Base-by-base conservation (phyloP, 345 rosid species). In the Acer campestre region DNA sequence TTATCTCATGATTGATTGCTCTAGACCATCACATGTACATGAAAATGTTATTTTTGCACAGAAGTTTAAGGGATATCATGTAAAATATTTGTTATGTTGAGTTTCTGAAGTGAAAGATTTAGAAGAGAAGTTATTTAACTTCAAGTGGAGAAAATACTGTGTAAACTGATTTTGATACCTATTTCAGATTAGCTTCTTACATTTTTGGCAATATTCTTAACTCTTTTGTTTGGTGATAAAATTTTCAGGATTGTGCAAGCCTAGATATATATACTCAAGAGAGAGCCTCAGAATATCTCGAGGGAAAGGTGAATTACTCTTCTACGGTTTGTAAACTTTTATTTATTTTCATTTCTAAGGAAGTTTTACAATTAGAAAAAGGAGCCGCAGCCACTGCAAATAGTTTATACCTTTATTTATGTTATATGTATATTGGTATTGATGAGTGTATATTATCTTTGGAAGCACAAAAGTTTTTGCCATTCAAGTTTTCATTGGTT, bases 271-370 rank as follows among this genome's bases (percentile, higher is more conserved):
- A 79, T 79, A 90, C 97, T 17, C 89, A 76, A 64, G 78, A 80
- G 74, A 85, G 91, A 83, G 99, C 99, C 56, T 81, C 92, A 84
- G 92, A 86, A 31, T 88, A 82, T 81, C 98, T 95, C 31, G 97
- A 93, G 82, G 79, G 84, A 68, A 87, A 88, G 96, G 99, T 95
- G 61, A 73, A 59, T 27, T 77, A 8, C 79, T 81, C 58, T 72
- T 62, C 10, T 59, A 46, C 35, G 13, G 31, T 25, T 66, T 17
- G 6, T 61, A 7, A 31, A 49, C 3, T 71, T 62, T 42, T 4
- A n/a, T 14, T 51, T 16, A 46, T 17, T 65, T 74, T n/a, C 59
- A 22, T 68, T 23, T 66, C 6, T 7, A 31, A 56, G 35, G 27
- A 75, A 29, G 6, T 27, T 49, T 10, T 46, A 63, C 49, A 23